A percentile compares a stretch with the other conserved stretches of the same genome.
phyloP scores from a whole-genome alignment of 805 yeast genomes.

The Yarrowia osloensis region DNA sequence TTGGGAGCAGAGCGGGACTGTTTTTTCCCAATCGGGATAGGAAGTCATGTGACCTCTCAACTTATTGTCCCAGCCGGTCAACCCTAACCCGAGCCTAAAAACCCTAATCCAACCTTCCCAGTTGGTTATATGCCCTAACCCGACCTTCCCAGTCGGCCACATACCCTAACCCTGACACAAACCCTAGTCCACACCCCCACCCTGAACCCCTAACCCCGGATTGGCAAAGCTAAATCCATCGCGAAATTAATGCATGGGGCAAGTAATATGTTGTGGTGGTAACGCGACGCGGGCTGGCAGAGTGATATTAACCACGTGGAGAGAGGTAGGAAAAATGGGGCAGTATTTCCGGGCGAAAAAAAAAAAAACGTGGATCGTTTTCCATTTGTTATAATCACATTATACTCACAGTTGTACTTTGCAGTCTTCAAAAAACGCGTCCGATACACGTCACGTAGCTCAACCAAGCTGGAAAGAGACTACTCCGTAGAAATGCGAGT shows the following conservation, averaged over 20 bases:
- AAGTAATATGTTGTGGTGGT: constrained; percentile 5
- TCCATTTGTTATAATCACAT: too few relatives aligned
- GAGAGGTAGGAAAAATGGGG: neutral
- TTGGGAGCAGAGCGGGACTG: constrained; percentile 29
- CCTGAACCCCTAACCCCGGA: too few relatives aligned
- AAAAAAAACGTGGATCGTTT: too few relatives aligned
- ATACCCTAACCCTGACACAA: too few relatives aligned
- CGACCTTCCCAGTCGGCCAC: too few relatives aligned
- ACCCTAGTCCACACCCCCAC: too few relatives aligned
- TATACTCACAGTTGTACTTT: too few relatives aligned
- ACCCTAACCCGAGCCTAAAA: neutral
- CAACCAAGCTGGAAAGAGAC: neutral
- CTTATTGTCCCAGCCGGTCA: too few relatives aligned
- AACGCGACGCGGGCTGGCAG: neutral
- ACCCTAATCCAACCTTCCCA: too few relatives aligned
- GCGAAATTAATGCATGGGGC: constrained; percentile 9
- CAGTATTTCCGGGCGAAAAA: too few relatives aligned
- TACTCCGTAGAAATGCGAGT: neutral
- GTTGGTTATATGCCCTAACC: neutral
- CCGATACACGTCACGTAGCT: constrained; percentile 12
- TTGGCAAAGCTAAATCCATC: too few relatives aligned
- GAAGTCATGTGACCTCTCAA: constrained; percentile 26
- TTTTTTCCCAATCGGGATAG: constrained; percentile 8
- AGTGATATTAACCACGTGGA: neutral
- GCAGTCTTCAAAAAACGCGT: too few relatives aligned